Evolutionary conservation across 495 filamentous ascomycete genomes (phyloP).

Genomic region (Daldinia loculata): DNA sequence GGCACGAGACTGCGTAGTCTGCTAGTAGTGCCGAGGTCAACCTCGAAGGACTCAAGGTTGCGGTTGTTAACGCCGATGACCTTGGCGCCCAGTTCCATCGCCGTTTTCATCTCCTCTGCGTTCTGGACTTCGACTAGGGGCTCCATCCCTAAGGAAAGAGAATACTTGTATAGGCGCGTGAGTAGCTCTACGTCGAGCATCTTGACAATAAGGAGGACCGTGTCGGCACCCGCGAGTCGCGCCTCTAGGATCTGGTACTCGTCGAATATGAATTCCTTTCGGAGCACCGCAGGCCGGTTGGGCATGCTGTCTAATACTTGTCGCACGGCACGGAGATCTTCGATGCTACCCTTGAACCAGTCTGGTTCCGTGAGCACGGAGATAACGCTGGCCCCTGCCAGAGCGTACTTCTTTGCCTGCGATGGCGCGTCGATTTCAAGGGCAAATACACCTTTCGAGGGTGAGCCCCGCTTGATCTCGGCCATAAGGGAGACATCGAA

Average conservation of each 20-base stretch:
- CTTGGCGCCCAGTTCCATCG: conserved; percentile 85
- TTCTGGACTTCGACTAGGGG: conserved; percentile 97
- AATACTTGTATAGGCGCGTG: conserved; percentile 84
- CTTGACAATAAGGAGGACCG: conserved; percentile 95
- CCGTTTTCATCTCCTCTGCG: conserved; percentile 87
- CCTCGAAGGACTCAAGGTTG: conserved; percentile 93
- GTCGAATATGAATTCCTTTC: conserved; percentile 98
- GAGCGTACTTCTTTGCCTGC: conserved; percentile 90
- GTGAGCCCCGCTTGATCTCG: conserved; percentile 96
- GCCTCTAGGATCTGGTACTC: conserved; percentile 99
- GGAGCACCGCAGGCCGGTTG: conserved; percentile 87
- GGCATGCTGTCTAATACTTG: conserved; percentile 88
- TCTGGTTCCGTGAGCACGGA: conserved; percentile 97
- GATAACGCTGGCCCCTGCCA: conserved; percentile 94
- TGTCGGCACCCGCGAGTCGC: conserved; percentile 91
- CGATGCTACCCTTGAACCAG: conserved; percentile 98
- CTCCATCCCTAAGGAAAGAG: conserved; percentile 92
- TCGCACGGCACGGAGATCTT: conserved; percentile 88
- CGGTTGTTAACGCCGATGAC: conserved; percentile 99
- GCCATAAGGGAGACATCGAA: conserved; percentile 89
- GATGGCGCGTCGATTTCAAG: conserved; percentile 84
- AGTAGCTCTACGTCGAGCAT: conserved; percentile 87
- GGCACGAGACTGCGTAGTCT: conserved; percentile 87
- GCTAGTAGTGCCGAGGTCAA: conserved; percentile 93
- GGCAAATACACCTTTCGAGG: conserved; percentile 94